Evolutionary conservation across 1,139 yeast genomes (phyloP), one percentile per base, ranked within the genome.

Genomic region (Yamadazyma diddensiae): DNA sequence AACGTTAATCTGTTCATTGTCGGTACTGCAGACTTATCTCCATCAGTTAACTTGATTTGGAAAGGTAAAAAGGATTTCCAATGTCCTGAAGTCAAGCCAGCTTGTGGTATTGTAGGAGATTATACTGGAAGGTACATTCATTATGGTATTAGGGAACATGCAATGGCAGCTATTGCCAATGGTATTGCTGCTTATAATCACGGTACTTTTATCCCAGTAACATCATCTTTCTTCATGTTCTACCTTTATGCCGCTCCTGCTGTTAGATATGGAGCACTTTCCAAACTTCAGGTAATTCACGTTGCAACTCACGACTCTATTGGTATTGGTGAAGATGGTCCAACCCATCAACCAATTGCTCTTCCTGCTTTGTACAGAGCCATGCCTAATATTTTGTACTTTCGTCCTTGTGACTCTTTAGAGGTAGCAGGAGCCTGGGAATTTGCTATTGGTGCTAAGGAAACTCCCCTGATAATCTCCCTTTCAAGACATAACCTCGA

Each of bases 291-390:
- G 34, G 59, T 53, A 2, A 55, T 60, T 29, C 63, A 59, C 41
- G 61, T 62, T 11, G 68, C 63, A 15, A 60, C 67, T 5, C 68
- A 62, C 33, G 68, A 62, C 34, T 60, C 67, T 12, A 55, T 62
- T 34, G 65, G 63, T 30, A 54, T 50, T 22, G 68, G 68, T 21
- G 65, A 61, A 43, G 64, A 62, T 45, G 68, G 68, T 12, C 68
- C 67, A 25, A 62, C 66, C 10, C 66, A 60, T 39, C 66, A 61
- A 32, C 65, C 67, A 12, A 55, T 61, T 26, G 65, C 52, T 2
- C 37, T 57, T 11, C 47, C 60, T 6, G 48, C 58, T 3, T 46
- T 59, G 14, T 61, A 50, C 42, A 47, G 67, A 30, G 49, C 67
- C 9, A 45, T 61, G 50, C 67, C 67, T 6, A 57, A 61, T 39